phyloP scores from a whole-genome alignment of 2,329 filamentous ascomycete genomes.

The Drechmeria coniospora region DNA sequence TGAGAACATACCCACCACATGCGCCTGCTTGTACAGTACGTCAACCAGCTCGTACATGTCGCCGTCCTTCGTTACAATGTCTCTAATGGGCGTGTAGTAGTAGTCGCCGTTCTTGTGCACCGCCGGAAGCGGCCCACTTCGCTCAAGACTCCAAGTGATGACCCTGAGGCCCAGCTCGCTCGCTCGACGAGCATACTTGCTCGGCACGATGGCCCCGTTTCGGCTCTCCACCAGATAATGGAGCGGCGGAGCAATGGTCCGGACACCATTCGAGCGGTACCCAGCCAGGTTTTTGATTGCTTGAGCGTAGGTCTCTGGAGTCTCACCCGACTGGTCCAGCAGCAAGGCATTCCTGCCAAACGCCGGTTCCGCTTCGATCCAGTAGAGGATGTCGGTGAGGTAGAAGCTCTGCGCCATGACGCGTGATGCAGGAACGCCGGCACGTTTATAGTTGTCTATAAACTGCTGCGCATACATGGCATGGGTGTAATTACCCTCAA shows the following conservation, averaged over 20 bases:
- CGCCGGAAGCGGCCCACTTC: conserved; percentile 42
- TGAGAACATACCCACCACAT: conserved; percentile 46
- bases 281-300: conserved; percentile 40
- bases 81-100: conserved; percentile 40
- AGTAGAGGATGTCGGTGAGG: conserved; percentile 50
- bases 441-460: conserved; percentile 40
- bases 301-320: conserved; percentile 29
- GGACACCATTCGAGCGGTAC: conserved; percentile 42
- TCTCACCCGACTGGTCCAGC: conserved; percentile 47
- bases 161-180: conserved; percentile 47
- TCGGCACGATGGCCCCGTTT: conserved; percentile 42
- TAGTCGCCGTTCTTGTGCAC: conserved; percentile 29
- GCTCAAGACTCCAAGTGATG: conserved; percentile 54
- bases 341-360: conserved; percentile 48
- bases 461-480: conserved; percentile 49
- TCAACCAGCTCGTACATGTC: conserved; percentile 53
- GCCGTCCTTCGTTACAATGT: conserved; percentile 44
- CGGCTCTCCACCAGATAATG: conserved; percentile 41
- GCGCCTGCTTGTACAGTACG: conserved; percentile 45
- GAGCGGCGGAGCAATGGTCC: conserved; percentile 47
- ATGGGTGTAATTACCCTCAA: conserved; percentile 47
- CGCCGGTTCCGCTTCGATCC: conserved; percentile 44
- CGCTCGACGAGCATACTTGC: conserved; percentile 44
- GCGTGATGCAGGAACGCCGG: conserved; percentile 33
- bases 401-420: conserved; percentile 53